Base-by-base conservation (phyloP, 176 grass and related monocot species). In the Echinochloa phyllopogon region DNA sequence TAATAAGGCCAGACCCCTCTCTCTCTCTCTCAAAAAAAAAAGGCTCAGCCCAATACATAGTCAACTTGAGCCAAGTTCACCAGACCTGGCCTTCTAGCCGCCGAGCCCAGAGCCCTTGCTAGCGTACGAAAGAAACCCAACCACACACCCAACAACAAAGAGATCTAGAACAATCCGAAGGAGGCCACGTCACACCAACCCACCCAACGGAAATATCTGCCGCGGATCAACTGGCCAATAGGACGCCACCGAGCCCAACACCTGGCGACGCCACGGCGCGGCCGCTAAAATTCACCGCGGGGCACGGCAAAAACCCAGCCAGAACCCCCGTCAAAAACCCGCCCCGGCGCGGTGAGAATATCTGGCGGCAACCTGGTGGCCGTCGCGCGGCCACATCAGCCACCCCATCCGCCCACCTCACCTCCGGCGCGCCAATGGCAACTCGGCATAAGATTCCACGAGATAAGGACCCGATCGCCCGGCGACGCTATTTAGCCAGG, bases 331-430 rank as follows among this genome's bases (percentile, higher is more conserved):
- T 1, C 21, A 39, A 76, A 84, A 84, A 45, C 25, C 21, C 2
- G 5, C 0, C 10, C 15, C 23, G n/a, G 33, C 72, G 37, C 83
- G 11, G 73, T 57, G 38, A 77, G 39, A 85, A 58, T 68, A 76
- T 77, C 62, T 69, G 29, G 48, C 45, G 37, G 47, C 12, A 15
- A 3, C 3, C 82, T 76, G 59, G 23, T 85, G 62, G 83, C 24
- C 20, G 8, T 8, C 3, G 72, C 72, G 79, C 79, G 40, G 72
- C 79, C 86, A 87, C 72, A 58, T 89, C 68, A 84, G 69, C 68
- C 75, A 42, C 87, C 82, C 40, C 76, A 80, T 80, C 75, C 27
- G 29, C 58, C 75, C 82, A 66, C 82, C 87, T 89, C 87, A 73
- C 75, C 75, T 49, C 50, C 27, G 40, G 69, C 69, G 69, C 61